Conservation (phyloP, 2,329 filamentous ascomycete genomes). For the Aspergillus piperis region DNA sequence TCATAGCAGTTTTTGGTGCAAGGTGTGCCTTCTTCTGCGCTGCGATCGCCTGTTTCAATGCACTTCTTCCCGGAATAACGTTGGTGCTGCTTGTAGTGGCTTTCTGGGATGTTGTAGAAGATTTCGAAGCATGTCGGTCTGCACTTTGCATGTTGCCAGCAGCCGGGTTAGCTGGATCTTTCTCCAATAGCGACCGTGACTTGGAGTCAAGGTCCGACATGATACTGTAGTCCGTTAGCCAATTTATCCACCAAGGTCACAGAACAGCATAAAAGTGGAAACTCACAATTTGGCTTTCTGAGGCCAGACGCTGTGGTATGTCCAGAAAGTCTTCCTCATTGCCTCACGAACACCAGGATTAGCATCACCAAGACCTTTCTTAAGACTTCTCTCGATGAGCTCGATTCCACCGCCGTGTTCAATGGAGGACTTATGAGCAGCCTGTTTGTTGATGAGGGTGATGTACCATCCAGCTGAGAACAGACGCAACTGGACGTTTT, state of each 20-base stretch:
- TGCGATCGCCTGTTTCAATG: conserved; percentile 78
- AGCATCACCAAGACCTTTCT: conserved; percentile 82
- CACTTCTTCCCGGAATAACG: conserved; percentile 44
- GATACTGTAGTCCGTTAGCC: conserved; percentile 57
- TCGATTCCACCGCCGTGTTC: conserved; percentile 85
- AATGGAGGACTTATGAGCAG: conserved; percentile 73
- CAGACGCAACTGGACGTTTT: conserved; percentile 83
- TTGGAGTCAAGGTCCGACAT: conserved; percentile 76
- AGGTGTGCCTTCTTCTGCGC: conserved; percentile 69
- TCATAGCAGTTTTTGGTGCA: conserved; percentile 45
- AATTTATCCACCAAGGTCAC: conserved; percentile 14
- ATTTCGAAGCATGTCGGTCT: conserved; percentile 12
- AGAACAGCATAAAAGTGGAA: neutral
- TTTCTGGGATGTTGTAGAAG: conserved; percentile 21
- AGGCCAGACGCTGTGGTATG: conserved; percentile 75
- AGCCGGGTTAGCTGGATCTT: conserved; percentile 73
- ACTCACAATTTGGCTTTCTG: conserved; percentile 71
- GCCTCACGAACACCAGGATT: conserved; percentile 88
- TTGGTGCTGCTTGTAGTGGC: conserved; percentile 20
- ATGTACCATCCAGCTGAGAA: conserved; percentile 82
- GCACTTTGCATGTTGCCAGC: conserved; percentile 15
- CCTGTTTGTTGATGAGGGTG: conserved; percentile 75
- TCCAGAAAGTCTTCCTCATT: conserved; percentile 85
- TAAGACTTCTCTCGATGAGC: conserved; percentile 81
- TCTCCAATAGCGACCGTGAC: conserved; percentile 76